phyloP scores from a whole-genome alignment of 1,139 yeast species.

The Yamadazyma dushanensis region DNA sequence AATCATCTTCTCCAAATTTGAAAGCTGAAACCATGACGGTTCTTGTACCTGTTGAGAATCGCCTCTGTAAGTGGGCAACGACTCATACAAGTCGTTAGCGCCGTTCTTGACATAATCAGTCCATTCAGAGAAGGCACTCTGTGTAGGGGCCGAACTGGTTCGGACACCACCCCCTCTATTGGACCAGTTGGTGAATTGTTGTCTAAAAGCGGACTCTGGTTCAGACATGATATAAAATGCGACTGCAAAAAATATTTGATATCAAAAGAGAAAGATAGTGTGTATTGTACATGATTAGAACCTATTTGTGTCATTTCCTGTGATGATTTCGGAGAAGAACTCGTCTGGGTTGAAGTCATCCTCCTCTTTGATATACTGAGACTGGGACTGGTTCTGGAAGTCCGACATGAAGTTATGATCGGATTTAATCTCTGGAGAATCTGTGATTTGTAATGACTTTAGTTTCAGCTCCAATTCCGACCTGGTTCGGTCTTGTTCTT shows the following conservation, averaged over 20 bases:
- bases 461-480: constrained; percentile 21
- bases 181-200: constrained; percentile 45
- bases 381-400: constrained; percentile 16
- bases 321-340: constrained; percentile 20
- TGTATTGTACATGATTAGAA: constrained; percentile 1
- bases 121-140: constrained; percentile 46
- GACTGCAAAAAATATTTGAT: neutral
- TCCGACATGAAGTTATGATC: constrained; percentile 17
- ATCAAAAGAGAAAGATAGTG: neutral
- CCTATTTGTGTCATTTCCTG: constrained; percentile 11
- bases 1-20: constrained; percentile 76
- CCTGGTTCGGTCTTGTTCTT: constrained; percentile 33
- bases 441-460: constrained; percentile 11
- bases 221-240: constrained; percentile 34
- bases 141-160: constrained; percentile 22
- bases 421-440: constrained; percentile 6
- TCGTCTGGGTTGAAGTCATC: constrained; percentile 24
- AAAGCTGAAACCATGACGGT: constrained; percentile 59
- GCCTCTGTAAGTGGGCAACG: constrained; percentile 37
- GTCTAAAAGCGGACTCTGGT: constrained; percentile 43
- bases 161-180: constrained; percentile 17
- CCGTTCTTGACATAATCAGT: constrained; percentile 44
- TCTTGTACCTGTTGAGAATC: constrained; percentile 32
- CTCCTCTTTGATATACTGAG: constrained; percentile 15
- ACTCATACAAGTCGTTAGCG: constrained; percentile 43